Evolutionary conservation across 257 asterid species (phyloP), one percentile per base, ranked within the genome.

Genomic region (Penstemon davidsonii): DNA sequence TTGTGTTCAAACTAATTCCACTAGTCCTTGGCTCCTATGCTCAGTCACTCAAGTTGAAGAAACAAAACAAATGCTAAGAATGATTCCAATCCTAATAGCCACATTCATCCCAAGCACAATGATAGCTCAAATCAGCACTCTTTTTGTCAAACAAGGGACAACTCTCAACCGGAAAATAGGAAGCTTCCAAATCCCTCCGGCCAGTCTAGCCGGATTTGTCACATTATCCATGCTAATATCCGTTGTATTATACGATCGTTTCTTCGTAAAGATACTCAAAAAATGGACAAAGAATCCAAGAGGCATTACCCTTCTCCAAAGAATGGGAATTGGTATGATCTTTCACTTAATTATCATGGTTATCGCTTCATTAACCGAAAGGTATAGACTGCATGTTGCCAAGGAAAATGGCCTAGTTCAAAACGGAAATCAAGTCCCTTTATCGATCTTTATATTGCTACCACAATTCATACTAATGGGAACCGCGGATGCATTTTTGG

Each of bases 401-500:
- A 79, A 58, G 50, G 77, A 68, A 0, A 73, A 85, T 55, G 87
- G 80, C 5, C 50, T 86, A 4, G 78, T 73, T 0, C 85, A 74
- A 33, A 86, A 47, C 52, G 87, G 88, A 8, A 59, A 66, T 0
- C 69, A 75, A 42, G 85, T 92, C 8, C 97, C 98, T 3, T 42
- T 88, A 6, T 64, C 97, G 0, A 88, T 92, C 44, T 79, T 92
- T 47, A 64, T 88, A 5, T 37, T 92, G 67, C 66, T 92, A 9
- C 98, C 98, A 7, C 98, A 90, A 11, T 90, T 86, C 15, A 1
- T 90, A 33, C 85, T 92, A 0, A 88, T 86, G 95, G 97, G 98
- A 49, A 42, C 75, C 2, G 98, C 98, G 4, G 97, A 92, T 56
- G 96, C 93, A 10, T 90, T 88, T 70, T 45, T 84, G 68, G 93